These are phyloP conservation scores for Blepharisma stoltei DNA, from an alignment of 73 alveolate species.

Conservation along the genomic window DNA sequence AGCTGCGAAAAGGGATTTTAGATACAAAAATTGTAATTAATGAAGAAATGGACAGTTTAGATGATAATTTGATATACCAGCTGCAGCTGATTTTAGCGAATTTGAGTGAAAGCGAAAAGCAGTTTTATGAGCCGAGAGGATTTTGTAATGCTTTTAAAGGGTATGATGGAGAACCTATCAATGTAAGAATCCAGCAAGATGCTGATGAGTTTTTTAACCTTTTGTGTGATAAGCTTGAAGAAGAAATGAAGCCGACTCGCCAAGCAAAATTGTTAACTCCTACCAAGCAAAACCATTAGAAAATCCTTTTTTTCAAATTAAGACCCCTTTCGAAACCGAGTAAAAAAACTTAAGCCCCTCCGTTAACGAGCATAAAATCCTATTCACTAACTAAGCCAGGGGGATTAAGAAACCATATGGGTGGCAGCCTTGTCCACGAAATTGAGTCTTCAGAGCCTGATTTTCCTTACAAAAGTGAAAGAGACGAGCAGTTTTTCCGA, in stretches of 20 bases:
- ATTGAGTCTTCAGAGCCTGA: constrained; percentile 75
- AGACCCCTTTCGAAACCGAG: no score
- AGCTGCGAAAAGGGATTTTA: constrained; percentile 70
- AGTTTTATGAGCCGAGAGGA: constrained; percentile 86
- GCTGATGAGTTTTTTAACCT: constrained; percentile 89
- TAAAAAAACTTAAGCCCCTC: no score
- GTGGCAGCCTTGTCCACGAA: constrained; percentile 89
- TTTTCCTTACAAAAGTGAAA: constrained; percentile 78
- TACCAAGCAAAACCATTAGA: no score
- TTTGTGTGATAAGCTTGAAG: constrained; percentile 88
- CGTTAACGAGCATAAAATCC: no score
- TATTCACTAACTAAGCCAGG: no score
- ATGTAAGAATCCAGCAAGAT: constrained; percentile 81
- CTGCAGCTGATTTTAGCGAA: constrained; percentile 84
- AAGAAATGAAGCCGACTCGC: constrained; percentile 57
- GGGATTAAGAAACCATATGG: constrained; percentile 77
- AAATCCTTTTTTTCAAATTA: no score
- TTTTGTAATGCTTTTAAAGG: constrained; percentile 71
- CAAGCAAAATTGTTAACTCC: constrained; percentile 68
- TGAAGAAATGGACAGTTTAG: constrained; percentile 37
- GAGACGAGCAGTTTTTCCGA: constrained; percentile 89
- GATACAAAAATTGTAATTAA: constrained; percentile 41
- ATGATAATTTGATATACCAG: constrained; percentile 71
- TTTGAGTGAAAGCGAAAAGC: constrained; percentile 80
- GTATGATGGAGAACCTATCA: constrained; percentile 80